Percentiles rank a stretch among this genome's conserved stretches.
Evolutionary conservation across 495 filamentous ascomycete species (phyloP).

Genomic region (Niebla homalea): DNA sequence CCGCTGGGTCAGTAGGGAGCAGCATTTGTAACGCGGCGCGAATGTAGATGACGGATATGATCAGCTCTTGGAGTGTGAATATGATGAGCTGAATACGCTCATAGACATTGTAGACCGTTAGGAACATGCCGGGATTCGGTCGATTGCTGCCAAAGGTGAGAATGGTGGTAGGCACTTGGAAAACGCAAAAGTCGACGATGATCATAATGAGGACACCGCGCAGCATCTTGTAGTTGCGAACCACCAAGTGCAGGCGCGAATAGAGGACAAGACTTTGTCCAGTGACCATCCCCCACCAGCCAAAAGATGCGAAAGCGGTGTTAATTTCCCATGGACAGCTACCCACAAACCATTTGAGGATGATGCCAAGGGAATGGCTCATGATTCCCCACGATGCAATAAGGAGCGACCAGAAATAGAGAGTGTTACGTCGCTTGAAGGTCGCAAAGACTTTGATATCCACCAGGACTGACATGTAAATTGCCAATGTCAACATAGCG

Average conservation of each 20-base stretch:
- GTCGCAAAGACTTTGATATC: slow-evolving; percentile 25
- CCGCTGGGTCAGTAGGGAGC: slow-evolving; percentile 17
- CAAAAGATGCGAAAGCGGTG: slow-evolving; percentile 27
- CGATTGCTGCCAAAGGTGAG: slow-evolving; percentile 21
- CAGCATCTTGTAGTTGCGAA: slow-evolving; percentile 15
- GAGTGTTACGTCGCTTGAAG: slow-evolving; percentile 29
- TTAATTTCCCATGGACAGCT: slow-evolving; percentile 24
- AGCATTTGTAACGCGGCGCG: slow-evolving; percentile 25
- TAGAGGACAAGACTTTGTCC: slow-evolving; percentile 39
- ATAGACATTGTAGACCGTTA: slow-evolving; percentile 38
- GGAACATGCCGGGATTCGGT: slow-evolving; percentile 19
- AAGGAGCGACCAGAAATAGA: slow-evolving; percentile 32
- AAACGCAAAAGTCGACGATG: slow-evolving; percentile 17
- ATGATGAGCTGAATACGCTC: slow-evolving; percentile 51
- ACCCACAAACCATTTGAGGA: slow-evolving; percentile 33
- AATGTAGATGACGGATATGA: slow-evolving; percentile 29
- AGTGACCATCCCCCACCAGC: slow-evolving; percentile 52
- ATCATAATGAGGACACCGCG: slow-evolving; percentile 20
- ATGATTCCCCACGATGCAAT: slow-evolving; percentile 27
- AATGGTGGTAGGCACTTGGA: slow-evolving; percentile 21
- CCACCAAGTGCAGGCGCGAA: slow-evolving; percentile 24
- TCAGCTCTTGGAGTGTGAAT: slow-evolving; percentile 30
- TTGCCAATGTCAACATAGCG: slow-evolving; percentile 18
- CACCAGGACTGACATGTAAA: slow-evolving; percentile 24
- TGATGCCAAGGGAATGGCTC: slow-evolving; percentile 25